Base-by-base conservation (phyloP, 208 protist genomes). In the Crithidia thermophila region DNA sequence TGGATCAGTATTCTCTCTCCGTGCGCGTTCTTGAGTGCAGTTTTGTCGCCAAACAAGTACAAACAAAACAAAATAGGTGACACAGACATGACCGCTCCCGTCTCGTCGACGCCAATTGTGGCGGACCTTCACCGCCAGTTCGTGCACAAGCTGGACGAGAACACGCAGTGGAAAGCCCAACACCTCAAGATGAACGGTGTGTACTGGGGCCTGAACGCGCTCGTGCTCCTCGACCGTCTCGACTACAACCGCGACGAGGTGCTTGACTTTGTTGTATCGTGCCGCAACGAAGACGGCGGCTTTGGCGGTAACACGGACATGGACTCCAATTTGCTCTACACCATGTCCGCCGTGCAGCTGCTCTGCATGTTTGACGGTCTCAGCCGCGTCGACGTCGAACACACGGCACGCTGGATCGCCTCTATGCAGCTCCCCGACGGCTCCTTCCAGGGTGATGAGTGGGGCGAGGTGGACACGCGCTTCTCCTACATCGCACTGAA, bases 261-360 rank as follows among this genome's bases (percentile, higher is more conserved):
- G 20, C 67, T 99, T 8, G n/a, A 52, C 1, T 99, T 99, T 85
- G 85, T 99, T 4, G 18, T 93, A 8, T 76, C 58, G 10, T 99
- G 98, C 74, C 82, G 90, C 65, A 90, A 98, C 66, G 57, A 61
- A 33, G 90, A 97, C 72, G 98, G 98, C 56, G 99, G 99, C 10
- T 99, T 99, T 84, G 96, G 93, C 39, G 99, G 99, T 20, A 99
- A 98, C 75, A 69, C 87, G 7, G 94, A 89, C 3, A 98, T 99
- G 73, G 99, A 99, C 72, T 85, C 98, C 18, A 98, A 99, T 78
- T 66, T 99, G 43, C 88, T 99, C 3, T 99, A 99, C 82, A 99
- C 99, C 3, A 80, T 99, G 21, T 98, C 86, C 40, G 98, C 98
- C 0, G 55, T 99, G 28, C 98, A 99, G 76, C 40, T 99, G 16